Conservation (phyloP, 306 rosid species). For the Vigna radiata region DNA sequence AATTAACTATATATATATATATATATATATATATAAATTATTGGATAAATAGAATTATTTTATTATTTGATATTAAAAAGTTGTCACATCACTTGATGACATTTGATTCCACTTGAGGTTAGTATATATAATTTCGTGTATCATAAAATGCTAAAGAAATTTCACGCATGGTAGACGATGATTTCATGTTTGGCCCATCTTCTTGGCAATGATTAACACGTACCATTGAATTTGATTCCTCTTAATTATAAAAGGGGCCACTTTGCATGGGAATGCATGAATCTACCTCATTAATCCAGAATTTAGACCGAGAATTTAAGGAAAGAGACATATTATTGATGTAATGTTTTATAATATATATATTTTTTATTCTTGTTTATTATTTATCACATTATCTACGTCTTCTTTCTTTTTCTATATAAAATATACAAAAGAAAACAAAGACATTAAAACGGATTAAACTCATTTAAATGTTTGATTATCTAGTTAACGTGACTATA, state of each 20-base stretch:
- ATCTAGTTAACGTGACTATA: no score
- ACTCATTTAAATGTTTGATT: no score
- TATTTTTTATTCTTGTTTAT: neutral
- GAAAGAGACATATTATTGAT: neutral
- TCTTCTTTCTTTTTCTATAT: neutral
- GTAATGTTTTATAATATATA: neutral
- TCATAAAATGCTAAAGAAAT: conserved; percentile 3
- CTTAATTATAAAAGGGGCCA: neutral
- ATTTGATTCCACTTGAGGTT: neutral
- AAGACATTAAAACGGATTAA: no score
- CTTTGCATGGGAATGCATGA: conserved; percentile 24
- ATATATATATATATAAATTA: neutral
- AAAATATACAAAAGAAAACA: neutral
- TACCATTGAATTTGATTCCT: conserved; percentile 1
- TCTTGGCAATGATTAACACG: neutral
- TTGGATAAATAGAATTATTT: neutral
- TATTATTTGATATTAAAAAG: neutral
- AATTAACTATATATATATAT: neutral
- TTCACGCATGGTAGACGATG: neutral
- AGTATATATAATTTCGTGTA: neutral
- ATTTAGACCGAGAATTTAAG: neutral
- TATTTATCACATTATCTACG: neutral
- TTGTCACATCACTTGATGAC: neutral
- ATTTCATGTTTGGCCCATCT: conserved; percentile 7
- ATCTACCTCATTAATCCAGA: neutral